Conservation (phyloP, 2,329 filamentous ascomycete species). For the Cladosporium sp. region DNA sequence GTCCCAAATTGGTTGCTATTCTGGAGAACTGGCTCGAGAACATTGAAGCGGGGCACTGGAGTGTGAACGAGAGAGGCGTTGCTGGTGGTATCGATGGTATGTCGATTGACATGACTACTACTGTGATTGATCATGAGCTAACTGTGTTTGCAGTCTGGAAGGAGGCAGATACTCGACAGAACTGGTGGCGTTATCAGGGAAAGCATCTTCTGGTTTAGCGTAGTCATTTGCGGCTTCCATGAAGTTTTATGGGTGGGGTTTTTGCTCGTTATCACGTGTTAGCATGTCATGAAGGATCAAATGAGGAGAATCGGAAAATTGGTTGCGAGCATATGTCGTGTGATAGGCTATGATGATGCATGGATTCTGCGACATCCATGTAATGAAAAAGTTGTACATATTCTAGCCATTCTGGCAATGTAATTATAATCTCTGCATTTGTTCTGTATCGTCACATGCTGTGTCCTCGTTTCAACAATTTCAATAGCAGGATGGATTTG, state of each 20-base stretch:
- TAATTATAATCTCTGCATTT: neutral
- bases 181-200: slow-evolving; percentile 39
- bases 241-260: neutral
- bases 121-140: neutral
- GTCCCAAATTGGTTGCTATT: slow-evolving; percentile 37
- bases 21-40: slow-evolving; percentile 38
- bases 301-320: neutral
- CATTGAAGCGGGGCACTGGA: slow-evolving; percentile 38
- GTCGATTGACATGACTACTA: neutral
- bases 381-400: slow-evolving; percentile 12
- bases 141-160: slow-evolving; percentile 28
- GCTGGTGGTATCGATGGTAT: slow-evolving; percentile 34
- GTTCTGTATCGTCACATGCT: neutral
- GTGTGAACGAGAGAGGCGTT: slow-evolving; percentile 36
- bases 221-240: neutral
- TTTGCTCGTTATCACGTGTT: neutral
- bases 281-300: neutral
- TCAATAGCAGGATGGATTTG: neutral
- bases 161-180: slow-evolving; percentile 37
- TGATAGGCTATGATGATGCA: slow-evolving; percentile 1
- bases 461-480: neutral
- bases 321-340: neutral
- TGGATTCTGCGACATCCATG: neutral
- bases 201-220: slow-evolving; percentile 31
- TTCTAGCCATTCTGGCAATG: neutral